Evolutionary conservation across 2,329 filamentous ascomycete species (phyloP).

Genomic region (Talaromyces marneffei): DNA sequence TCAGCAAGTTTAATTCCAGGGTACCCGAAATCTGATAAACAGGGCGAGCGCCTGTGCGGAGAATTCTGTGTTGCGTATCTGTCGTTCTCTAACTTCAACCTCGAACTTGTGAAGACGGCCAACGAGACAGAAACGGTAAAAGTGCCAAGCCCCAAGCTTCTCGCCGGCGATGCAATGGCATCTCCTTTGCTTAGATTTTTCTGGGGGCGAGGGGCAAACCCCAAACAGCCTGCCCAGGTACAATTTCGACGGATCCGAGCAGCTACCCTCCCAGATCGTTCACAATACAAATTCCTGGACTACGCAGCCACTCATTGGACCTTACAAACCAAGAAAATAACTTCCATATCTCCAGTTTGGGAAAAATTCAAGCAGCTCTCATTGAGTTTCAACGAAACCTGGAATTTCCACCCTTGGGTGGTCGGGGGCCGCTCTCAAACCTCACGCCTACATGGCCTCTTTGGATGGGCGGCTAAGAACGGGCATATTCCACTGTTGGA

Average conservation of each 20-base stretch:
- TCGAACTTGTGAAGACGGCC: conserved; percentile 11
- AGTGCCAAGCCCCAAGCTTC: conserved; percentile 2
- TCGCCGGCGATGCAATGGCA: not conserved
- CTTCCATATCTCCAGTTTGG: conserved; percentile 13
- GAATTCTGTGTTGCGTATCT: conserved; percentile 21
- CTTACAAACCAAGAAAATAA: conserved; percentile 17
- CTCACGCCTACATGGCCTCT: conserved; percentile 19
- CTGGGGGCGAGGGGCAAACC: not conserved
- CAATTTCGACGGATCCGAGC: conserved; percentile 10
- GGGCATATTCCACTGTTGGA: conserved; percentile 17
- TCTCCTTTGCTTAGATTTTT: not conserved
- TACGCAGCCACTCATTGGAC: conserved; percentile 19
- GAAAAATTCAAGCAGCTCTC: conserved; percentile 16
- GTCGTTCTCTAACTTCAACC: conserved; percentile 20
- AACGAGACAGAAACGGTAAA: not conserved
- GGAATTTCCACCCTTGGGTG: conserved; percentile 22
- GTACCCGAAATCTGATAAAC: conserved; percentile 4
- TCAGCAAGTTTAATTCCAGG: not conserved
- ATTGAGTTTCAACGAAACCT: conserved; percentile 18
- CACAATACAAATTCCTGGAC: conserved; percentile 17
- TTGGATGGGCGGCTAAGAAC: conserved; percentile 21
- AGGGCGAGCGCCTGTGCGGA: conserved; percentile 18
- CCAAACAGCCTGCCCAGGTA: not conserved
- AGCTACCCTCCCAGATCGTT: conserved; percentile 2
- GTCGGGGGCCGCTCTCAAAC: conserved; percentile 16